Evolutionary conservation across 2,329 filamentous ascomycete species (phyloP), one percentile per base, ranked within the genome.

Genomic region (Colletotrichum tofieldiae): DNA sequence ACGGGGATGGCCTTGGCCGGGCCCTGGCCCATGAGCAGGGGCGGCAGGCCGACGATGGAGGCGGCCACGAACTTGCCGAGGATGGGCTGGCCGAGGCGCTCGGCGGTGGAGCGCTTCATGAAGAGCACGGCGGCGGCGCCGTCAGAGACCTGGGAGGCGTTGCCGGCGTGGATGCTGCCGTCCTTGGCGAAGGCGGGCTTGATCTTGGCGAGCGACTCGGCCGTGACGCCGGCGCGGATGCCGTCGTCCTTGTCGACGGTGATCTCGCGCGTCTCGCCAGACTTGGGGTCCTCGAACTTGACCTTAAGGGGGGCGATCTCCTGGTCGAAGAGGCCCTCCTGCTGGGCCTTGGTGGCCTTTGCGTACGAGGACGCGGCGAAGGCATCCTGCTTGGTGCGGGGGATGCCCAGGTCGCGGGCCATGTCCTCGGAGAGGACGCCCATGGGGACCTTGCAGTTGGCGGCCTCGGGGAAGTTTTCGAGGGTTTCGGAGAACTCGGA

Each of bases 401-500:
- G 79, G 79, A 98, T 90, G 71, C 88, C 87, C 78, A 93, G 91
- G 81, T 95, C 94, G 84, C 94, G 93, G 77, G 96, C 96, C 96
- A 98, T 98, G 79, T 96, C 84, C 85, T 99, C 96, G 37, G 94
- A 98, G 61, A 98, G 88, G 14, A 95, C 90, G 77, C 96, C 96
- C 96, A 98, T 98, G 81, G 95, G 92, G 3, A 98, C 96, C 86
- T 97, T 98, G 91, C 96, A 99, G 89, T 98, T 97, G 79, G 93
- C 93, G 32, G 95, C 90, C 81, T 96, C 93, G 75, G 91, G 88
- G 86, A 96, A 89, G 78, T 86, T 89, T 80, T 98, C 94, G 75
- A 98, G 91, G 65, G 94, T 89, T 61, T 97, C 94, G 39, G 94
- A 96, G 89, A 98, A 98, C 84, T 98, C 96, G 74, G 92, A 90